phyloP scores from a whole-genome alignment of 1,284 basidiomycete species.

The Dichomitus squalens region DNA sequence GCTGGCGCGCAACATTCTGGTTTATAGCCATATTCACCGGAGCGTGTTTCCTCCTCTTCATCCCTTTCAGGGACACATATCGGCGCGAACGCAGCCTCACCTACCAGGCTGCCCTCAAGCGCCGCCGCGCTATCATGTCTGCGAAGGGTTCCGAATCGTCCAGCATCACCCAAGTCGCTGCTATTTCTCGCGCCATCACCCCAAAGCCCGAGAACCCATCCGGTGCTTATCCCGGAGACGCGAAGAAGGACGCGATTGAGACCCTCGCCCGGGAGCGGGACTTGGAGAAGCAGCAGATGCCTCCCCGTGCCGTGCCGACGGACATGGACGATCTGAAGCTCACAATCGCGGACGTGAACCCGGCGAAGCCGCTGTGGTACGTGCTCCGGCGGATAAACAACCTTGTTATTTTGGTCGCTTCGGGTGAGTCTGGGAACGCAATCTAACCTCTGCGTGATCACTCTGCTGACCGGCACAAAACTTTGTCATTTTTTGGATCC shows the following conservation, averaged over 20 bases:
- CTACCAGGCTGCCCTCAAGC: conserved; percentile 65
- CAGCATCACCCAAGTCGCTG: conserved; percentile 22
- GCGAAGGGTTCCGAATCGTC: conserved; percentile 21
- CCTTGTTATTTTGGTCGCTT: conserved; percentile 63
- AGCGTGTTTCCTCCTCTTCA: conserved; percentile 57
- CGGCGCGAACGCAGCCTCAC: conserved; percentile 76
- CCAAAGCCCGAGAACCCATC: neutral
- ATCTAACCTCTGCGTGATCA: neutral
- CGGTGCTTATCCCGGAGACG: neutral
- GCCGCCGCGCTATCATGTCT: conserved; percentile 26
- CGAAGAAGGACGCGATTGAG: conserved; percentile 10
- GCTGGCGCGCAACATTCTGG: conserved; percentile 83
- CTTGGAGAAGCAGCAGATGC: conserved; percentile 22
- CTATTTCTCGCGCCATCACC: conserved; percentile 14
- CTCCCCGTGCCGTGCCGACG: neutral
- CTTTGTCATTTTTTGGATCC: neutral
- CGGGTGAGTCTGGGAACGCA: conserved; percentile 48
- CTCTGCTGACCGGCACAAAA: neutral
- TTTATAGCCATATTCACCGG: conserved; percentile 72
- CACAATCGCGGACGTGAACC: conserved; percentile 73
- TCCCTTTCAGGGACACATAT: conserved; percentile 83
- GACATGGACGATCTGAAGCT: conserved; percentile 49
- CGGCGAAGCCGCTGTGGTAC: conserved; percentile 58
- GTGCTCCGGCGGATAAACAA: conserved; percentile 71
- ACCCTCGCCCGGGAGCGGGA: conserved; percentile 12